Evolutionary conservation across 2,329 filamentous ascomycete species (phyloP).

Genomic region (Cytospora leucostoma): DNA sequence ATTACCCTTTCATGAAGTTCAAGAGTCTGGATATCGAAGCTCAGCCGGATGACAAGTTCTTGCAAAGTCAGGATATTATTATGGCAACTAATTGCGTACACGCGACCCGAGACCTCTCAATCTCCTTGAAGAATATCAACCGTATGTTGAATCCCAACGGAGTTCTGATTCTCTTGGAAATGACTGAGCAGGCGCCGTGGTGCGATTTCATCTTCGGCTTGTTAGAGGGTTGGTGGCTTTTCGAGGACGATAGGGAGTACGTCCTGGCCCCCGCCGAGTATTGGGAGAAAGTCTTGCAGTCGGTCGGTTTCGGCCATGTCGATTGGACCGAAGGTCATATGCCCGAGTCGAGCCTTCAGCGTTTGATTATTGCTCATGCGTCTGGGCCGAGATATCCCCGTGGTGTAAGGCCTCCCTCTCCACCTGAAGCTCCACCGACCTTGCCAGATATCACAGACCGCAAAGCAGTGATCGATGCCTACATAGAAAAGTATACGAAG

Average conservation of each 20-base stretch:
- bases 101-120: slow-evolving; percentile 35
- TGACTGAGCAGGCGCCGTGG: slow-evolving; percentile 35
- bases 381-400: not conserved
- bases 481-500: slow-evolving; percentile 9
- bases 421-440: not conserved
- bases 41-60: slow-evolving; percentile 31
- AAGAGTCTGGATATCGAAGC: slow-evolving; percentile 35
- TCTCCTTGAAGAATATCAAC: slow-evolving; percentile 32
- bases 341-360: slow-evolving; percentile 34
- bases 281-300: slow-evolving; percentile 34
- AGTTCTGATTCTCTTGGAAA: slow-evolving; percentile 39
- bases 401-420: not conserved
- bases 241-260: slow-evolving; percentile 35
- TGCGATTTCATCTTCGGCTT: slow-evolving; percentile 41
- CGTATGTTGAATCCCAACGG: slow-evolving; percentile 37
- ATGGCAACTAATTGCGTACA: slow-evolving; percentile 39
- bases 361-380: slow-evolving; percentile 34
- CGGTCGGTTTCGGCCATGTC: slow-evolving; percentile 34
- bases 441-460: not conserved
- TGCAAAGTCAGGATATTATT: slow-evolving; percentile 36
- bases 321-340: slow-evolving; percentile 37
- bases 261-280: slow-evolving; percentile 27
- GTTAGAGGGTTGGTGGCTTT: slow-evolving; percentile 43
- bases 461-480: slow-evolving; percentile 2
- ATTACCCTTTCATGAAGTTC: slow-evolving; percentile 36